Evolutionary conservation across 768 basidiomycete genomes (phyloP).

Genomic region (Russula abietina): DNA sequence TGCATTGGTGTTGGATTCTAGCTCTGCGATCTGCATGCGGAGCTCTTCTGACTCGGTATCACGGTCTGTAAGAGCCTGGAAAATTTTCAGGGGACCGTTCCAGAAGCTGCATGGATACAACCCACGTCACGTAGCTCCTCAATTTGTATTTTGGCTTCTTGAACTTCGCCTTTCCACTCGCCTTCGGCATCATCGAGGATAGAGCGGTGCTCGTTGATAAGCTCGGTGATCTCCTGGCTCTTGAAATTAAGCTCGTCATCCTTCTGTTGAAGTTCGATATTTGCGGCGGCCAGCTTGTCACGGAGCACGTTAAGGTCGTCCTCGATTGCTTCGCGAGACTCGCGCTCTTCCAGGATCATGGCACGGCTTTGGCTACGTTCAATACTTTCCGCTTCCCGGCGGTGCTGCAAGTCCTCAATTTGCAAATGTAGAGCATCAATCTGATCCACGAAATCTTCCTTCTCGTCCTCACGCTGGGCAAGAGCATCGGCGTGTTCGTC

Average conservation of each 20-base stretch:
- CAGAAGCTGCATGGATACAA: slow-evolving; percentile 12
- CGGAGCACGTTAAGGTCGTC: slow-evolving; percentile 66
- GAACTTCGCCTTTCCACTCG: slow-evolving; percentile 85
- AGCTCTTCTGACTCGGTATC: slow-evolving; percentile 75
- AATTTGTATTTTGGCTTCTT: slow-evolving; percentile 69
- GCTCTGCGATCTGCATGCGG: slow-evolving; percentile 64
- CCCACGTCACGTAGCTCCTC: slow-evolving; percentile 74
- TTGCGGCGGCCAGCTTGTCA: slow-evolving; percentile 72
- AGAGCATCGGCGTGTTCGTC: slow-evolving; percentile 56
- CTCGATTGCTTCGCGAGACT: slow-evolving; percentile 74
- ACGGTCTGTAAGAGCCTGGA: slow-evolving; percentile 67
- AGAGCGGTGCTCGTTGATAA: slow-evolving; percentile 66
- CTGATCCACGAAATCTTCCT: slow-evolving; percentile 62
- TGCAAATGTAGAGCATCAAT: slow-evolving; percentile 57
- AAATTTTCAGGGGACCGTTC: neutral
- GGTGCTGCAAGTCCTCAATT: slow-evolving; percentile 58
- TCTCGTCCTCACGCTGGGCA: slow-evolving; percentile 59
- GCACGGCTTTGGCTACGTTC: slow-evolving; percentile 73
- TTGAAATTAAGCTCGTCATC: slow-evolving; percentile 83
- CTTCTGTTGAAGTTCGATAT: slow-evolving; percentile 79
- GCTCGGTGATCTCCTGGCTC: slow-evolving; percentile 68
- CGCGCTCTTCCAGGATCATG: slow-evolving; percentile 61
- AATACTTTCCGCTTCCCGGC: slow-evolving; percentile 53
- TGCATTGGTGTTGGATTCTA: slow-evolving; percentile 65
- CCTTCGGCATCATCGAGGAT: slow-evolving; percentile 71